Base-by-base conservation (phyloP, 2,329 filamentous ascomycete species). In the Xylariaceae sp. region DNA sequence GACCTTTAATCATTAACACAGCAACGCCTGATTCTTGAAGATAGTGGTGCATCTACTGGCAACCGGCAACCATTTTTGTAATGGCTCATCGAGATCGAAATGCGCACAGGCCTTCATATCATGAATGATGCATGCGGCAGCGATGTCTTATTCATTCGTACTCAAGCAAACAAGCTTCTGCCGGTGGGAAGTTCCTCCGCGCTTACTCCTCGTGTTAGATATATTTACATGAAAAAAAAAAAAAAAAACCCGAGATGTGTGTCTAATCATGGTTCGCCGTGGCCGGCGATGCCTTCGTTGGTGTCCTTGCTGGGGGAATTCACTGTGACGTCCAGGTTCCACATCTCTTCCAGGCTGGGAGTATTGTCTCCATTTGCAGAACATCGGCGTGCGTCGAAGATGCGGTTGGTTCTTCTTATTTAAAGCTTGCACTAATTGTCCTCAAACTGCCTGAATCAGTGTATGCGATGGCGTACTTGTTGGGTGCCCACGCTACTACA, bases 401-500 rank as follows among this genome's bases (percentile, higher is more conserved):
- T 42, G 41, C 42, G 50, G 22, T 34, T 42, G 1, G 36, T 42
- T 12, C n/a, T 9, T 34, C 28, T 77, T 50, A 69, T 44, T 76
- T 76, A 18, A 69, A 62, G 58, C 83, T 81, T 36, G 81, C 71
- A 11, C 85, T 86, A 44, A 90, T 75, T 51, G 91, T 89, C 62
- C 86, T 84, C 52, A 92, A 69, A 46, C 79, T 79, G 1, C 86
- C 86, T 34, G 82, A 70, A 63, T 92, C 88, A 47, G 82, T 82
- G 66, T 90, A 91, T 2, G 88, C 89, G 53, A 93, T 71, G 59
- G 81, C 84, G 67, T 92, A 92, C 51, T 84, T 78, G 40, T 80
- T 85, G 2, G 89, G 89, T 58, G 89, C 87, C 88, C 88, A 92
- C 2, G 86, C 81, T 7, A 91, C 86, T 11, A 88, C 78, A 1